Conservation (phyloP, 2,329 filamentous ascomycete genomes). For the Sporothrix dimorphospora region DNA sequence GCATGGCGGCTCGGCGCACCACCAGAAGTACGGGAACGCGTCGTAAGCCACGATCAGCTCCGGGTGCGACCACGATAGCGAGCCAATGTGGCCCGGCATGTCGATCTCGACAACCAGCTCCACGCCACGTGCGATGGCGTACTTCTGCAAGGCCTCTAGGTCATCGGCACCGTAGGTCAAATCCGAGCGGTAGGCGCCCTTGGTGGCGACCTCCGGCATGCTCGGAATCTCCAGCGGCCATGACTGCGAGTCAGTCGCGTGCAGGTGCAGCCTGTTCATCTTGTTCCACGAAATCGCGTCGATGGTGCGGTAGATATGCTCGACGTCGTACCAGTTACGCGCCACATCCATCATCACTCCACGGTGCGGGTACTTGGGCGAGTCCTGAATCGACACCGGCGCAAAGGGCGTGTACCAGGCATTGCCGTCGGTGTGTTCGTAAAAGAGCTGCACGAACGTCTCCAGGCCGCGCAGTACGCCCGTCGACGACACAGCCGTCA, state of each 20-base stretch:
- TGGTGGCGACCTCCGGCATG: slow-evolving; percentile 69
- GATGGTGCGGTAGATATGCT: slow-evolving; percentile 73
- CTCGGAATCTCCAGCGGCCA: slow-evolving; percentile 82
- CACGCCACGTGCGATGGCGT: slow-evolving; percentile 70
- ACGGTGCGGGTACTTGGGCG: slow-evolving; percentile 74
- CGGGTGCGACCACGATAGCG: slow-evolving; percentile 67
- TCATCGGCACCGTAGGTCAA: slow-evolving; percentile 70
- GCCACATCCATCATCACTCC: slow-evolving; percentile 80
- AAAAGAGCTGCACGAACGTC: slow-evolving; percentile 81
- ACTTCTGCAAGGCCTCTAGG: slow-evolving; percentile 68
- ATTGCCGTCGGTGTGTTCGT: slow-evolving; percentile 62
- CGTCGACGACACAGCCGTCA: slow-evolving; percentile 66
- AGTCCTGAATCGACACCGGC: slow-evolving; percentile 72
- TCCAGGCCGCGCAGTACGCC: slow-evolving; percentile 75
- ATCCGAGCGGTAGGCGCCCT: slow-evolving; percentile 72
- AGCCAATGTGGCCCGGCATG: slow-evolving; percentile 77
- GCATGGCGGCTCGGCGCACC: slow-evolving; percentile 66
- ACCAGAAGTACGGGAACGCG: slow-evolving; percentile 59
- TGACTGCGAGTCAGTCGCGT: slow-evolving; percentile 81
- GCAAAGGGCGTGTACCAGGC: slow-evolving; percentile 69
- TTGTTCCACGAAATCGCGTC: slow-evolving; percentile 79
- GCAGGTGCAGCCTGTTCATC: slow-evolving; percentile 79
- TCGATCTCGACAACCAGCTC: slow-evolving; percentile 77
- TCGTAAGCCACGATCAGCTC: slow-evolving; percentile 71
- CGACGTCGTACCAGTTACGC: slow-evolving; percentile 69